phyloP scores from a whole-genome alignment of 2,329 filamentous ascomycete genomes.

The Trichoderma citrinoviride region DNA sequence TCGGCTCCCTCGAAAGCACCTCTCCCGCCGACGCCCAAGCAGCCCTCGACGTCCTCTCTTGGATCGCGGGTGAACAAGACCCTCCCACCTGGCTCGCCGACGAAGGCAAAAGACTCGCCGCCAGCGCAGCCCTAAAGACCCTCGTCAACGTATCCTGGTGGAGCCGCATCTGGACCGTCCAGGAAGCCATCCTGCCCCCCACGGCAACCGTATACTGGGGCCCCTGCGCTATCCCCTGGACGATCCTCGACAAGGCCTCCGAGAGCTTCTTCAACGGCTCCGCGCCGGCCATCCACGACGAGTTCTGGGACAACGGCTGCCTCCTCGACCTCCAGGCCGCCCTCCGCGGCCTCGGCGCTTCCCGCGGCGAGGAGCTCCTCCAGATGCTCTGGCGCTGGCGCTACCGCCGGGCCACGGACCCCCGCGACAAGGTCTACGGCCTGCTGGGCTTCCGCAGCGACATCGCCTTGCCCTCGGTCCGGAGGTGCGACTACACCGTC shows the following conservation, averaged over 20 bases:
- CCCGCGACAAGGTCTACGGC: conserved; percentile 10
- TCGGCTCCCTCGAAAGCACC: background rate
- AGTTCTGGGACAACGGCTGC: conserved; percentile 7
- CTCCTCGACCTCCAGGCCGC: background rate
- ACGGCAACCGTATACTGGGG: conserved; percentile 6
- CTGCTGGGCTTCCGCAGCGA: background rate
- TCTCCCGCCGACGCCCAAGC: background rate
- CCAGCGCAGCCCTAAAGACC: background rate
- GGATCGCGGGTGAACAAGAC: background rate
- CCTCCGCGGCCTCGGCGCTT: background rate
- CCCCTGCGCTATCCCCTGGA: background rate
- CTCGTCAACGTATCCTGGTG: background rate
- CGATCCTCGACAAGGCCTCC: background rate
- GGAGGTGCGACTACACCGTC: background rate
- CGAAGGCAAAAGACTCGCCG: background rate
- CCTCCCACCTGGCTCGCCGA: background rate
- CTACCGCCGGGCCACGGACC: background rate
- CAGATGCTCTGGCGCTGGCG: conserved; percentile 13
- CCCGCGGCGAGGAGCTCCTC: conserved; percentile 2
- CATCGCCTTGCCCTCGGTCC: background rate
- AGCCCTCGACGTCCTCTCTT: conserved; percentile 6
- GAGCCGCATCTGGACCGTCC: conserved; percentile 13
- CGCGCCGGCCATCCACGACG: background rate
- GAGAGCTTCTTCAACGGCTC: conserved; percentile 5
- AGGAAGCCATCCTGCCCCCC: conserved; percentile 9